A percentile compares a stretch with the other conserved stretches of the same genome.
Evolutionary conservation across 352 stramenopile genomes (phyloP).

Genomic region (Pythium aristosporum): DNA sequence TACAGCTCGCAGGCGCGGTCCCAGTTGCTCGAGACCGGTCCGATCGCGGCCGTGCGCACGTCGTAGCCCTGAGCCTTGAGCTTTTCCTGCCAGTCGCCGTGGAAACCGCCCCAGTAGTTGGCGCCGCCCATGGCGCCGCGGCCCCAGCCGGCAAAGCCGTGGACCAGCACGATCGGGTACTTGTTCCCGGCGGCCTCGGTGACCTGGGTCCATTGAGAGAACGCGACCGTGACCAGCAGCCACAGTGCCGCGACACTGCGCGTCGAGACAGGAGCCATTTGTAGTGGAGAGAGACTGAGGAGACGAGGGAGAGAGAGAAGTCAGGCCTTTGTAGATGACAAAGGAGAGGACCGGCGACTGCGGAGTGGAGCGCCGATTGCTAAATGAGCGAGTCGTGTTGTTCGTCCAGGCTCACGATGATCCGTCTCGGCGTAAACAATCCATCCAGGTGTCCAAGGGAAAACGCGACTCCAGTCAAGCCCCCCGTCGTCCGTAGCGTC

Average conservation of each 20-base stretch:
- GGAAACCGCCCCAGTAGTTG: slow-evolving; percentile 38
- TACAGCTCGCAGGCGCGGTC: slow-evolving; percentile 51
- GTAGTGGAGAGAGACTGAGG: neutral
- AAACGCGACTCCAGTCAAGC: too few species aligned
- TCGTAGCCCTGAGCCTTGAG: slow-evolving; percentile 33
- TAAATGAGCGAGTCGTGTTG: too few species aligned
- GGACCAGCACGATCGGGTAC: slow-evolving; percentile 41
- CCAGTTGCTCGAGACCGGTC: slow-evolving; percentile 43
- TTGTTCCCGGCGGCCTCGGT: slow-evolving; percentile 17
- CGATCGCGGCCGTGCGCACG: slow-evolving; percentile 30
- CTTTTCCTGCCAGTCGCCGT: slow-evolving; percentile 33
- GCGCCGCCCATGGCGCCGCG: slow-evolving; percentile 29
- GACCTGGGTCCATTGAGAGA: slow-evolving; percentile 4
- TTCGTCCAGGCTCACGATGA: too few species aligned
- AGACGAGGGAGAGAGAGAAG: neutral
- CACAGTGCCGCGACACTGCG: slow-evolving; percentile 1
- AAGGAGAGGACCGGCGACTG: neutral
- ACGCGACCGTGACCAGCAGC: neutral
- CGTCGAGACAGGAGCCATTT: slow-evolving; percentile 2
- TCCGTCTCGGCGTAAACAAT: too few species aligned
- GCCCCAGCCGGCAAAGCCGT: slow-evolving; percentile 40
- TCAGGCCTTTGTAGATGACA: neutral
- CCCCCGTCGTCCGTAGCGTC: too few species aligned
- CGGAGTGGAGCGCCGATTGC: too few species aligned
- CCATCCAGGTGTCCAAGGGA: too few species aligned